phyloP scores from a whole-genome alignment of 805 yeast genomes.

The Saccharomyces mikatae region DNA sequence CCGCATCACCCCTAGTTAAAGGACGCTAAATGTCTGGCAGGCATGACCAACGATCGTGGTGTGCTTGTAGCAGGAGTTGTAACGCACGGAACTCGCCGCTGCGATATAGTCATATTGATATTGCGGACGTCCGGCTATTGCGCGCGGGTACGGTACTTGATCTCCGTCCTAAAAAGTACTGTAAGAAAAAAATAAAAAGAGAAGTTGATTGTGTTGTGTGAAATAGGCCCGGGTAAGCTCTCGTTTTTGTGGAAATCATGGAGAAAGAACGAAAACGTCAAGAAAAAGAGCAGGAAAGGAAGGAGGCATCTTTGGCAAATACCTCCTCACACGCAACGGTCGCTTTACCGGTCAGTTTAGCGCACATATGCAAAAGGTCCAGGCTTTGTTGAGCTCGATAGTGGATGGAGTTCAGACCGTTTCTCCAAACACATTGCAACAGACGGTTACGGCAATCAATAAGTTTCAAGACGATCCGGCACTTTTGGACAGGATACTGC shows the following conservation, averaged over 20 bases:
- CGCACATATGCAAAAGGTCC: background rate
- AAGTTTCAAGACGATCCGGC: constrained; percentile 24
- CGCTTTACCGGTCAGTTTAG: background rate
- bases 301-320: background rate
- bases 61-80: background rate
- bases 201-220: too few species aligned
- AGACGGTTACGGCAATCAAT: constrained; percentile 13
- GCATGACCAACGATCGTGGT: background rate
- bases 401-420: background rate
- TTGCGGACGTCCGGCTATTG: background rate
- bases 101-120: background rate
- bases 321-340: too few species aligned
- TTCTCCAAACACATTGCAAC: background rate
- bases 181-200: background rate
- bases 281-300: background rate
- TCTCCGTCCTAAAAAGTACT: background rate
- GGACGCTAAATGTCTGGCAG: background rate
- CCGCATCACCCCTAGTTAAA: background rate
- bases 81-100: background rate
- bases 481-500: constrained; percentile 6
- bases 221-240: background rate
- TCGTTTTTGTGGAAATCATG: background rate
- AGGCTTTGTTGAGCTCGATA: background rate
- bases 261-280: too few species aligned
- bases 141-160: background rate